Percentiles rank a stretch among this genome's conserved stretches.
phyloP scores from a whole-genome alignment of 306 rosid species.

The Dalbergia oliveri region DNA sequence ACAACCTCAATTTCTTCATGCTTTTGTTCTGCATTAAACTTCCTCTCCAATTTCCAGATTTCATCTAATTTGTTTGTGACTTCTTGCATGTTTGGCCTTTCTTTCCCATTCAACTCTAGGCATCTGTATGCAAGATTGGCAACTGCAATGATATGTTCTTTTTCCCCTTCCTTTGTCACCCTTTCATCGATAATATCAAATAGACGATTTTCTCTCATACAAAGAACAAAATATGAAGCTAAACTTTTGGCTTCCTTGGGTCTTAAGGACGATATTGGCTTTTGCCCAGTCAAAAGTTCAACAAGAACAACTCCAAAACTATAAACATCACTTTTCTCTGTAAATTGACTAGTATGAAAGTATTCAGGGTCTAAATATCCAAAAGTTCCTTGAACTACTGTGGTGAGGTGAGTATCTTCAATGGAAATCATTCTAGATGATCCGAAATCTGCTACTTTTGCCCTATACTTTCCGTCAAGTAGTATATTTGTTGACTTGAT shows the following conservation, averaged over 20 bases:
- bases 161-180: constrained; percentile 38
- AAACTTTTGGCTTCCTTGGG: constrained; percentile 37
- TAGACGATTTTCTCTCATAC: constrained; percentile 30
- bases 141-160: constrained; percentile 45
- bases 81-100: no score
- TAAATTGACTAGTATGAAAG: constrained; percentile 48
- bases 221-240: constrained; percentile 45
- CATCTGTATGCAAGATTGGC: no score
- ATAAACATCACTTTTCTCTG: constrained; percentile 49
- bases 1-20: no score
- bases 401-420: constrained; percentile 49
- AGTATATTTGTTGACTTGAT: no score
- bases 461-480: no score
- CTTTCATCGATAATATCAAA: constrained; percentile 52
- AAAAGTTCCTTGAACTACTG: constrained; percentile 45
- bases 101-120: no score
- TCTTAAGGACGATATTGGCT: constrained; percentile 27
- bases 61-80: no score
- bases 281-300: constrained; percentile 46
- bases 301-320: constrained; percentile 48
- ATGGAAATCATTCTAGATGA: constrained; percentile 28
- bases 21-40: no score
- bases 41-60: no score
- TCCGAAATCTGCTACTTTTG: no score
- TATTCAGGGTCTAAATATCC: constrained; percentile 53